A percentile compares a stretch with the other conserved stretches of the same genome.
Evolutionary conservation across 2,329 filamentous ascomycete genomes (phyloP).

Genomic region (Ophidiomyces ophidiicola): DNA sequence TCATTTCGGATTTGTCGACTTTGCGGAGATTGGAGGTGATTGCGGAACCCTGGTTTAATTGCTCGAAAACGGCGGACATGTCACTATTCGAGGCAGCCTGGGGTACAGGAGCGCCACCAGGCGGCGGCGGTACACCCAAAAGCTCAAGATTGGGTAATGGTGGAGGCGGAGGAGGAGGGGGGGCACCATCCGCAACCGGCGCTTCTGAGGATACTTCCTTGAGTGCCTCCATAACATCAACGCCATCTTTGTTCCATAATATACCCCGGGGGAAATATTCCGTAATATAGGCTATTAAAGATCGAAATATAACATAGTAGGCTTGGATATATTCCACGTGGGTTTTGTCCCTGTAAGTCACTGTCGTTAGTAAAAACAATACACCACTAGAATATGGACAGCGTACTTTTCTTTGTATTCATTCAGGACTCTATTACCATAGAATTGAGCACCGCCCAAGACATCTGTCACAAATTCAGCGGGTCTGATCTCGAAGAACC

Average conservation of each 20-base stretch:
- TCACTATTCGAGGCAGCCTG: conserved; percentile 44
- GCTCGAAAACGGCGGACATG: conserved; percentile 77
- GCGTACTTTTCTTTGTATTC: conserved; percentile 70
- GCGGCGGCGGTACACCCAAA: conserved; percentile 52
- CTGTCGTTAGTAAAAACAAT: conserved; percentile 18
- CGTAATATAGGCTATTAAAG: conserved; percentile 72
- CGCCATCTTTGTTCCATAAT: conserved; percentile 67
- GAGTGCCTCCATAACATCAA: conserved; percentile 59
- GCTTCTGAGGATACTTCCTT: conserved; percentile 40
- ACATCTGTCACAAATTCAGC: conserved; percentile 75
- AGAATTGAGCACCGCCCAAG: conserved; percentile 77
- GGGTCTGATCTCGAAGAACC: conserved; percentile 78
- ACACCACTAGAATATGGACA: not conserved
- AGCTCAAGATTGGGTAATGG: conserved; percentile 36
- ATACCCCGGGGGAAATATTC: conserved; percentile 68
- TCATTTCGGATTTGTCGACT: conserved; percentile 93
- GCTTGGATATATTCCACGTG: conserved; percentile 82
- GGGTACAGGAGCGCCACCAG: conserved; percentile 41
- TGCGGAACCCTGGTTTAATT: conserved; percentile 77
- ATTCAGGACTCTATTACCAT: conserved; percentile 85
- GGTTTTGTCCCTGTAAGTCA: conserved; percentile 51
- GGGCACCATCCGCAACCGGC: conserved; percentile 28
- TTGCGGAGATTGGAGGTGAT: conserved; percentile 83
- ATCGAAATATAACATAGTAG: conserved; percentile 84
- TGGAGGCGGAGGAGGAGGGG: conserved; percentile 42